phyloP scores from a whole-genome alignment of 2,329 filamentous ascomycete species.

The Cadophora sp. region DNA sequence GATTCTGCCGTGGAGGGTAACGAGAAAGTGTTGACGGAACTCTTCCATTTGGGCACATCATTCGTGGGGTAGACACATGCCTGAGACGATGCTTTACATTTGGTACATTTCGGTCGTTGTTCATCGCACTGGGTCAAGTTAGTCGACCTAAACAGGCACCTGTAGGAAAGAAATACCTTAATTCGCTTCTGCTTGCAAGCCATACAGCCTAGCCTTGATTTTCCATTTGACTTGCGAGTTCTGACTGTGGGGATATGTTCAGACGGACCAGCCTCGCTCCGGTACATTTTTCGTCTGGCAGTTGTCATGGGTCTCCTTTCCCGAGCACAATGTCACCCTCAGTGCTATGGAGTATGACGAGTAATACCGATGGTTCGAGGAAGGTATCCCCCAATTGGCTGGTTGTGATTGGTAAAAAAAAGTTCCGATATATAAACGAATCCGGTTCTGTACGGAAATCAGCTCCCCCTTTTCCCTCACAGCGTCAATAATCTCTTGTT shows the following conservation, averaged over 20 bases:
- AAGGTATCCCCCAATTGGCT: not conserved
- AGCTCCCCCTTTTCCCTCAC: not conserved
- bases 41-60: constrained; percentile 17
- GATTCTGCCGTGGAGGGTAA: constrained; percentile 9
- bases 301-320: constrained; percentile 8
- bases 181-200: constrained; percentile 28
- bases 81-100: constrained; percentile 6
- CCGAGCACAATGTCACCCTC: not conserved
- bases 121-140: constrained; percentile 17
- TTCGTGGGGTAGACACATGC: constrained; percentile 12
- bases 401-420: not conserved
- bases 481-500: not conserved
- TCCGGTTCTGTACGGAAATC: not conserved
- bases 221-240: constrained; percentile 26
- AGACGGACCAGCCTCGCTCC: not conserved
- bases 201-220: constrained; percentile 28
- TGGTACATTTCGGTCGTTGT: constrained; percentile 11
- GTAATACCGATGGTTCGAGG: not conserved
- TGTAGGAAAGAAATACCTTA: constrained; percentile 23
- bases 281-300: constrained; percentile 8
- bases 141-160: not conserved
- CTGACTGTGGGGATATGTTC: not conserved
- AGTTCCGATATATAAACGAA: not conserved
- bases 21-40: constrained; percentile 11
- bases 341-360: not conserved